Percentiles rank a stretch among this genome's conserved stretches.
Conservation (phyloP, 2,329 filamentous ascomycete species). For the Mycosphaerelloides madeirae region DNA sequence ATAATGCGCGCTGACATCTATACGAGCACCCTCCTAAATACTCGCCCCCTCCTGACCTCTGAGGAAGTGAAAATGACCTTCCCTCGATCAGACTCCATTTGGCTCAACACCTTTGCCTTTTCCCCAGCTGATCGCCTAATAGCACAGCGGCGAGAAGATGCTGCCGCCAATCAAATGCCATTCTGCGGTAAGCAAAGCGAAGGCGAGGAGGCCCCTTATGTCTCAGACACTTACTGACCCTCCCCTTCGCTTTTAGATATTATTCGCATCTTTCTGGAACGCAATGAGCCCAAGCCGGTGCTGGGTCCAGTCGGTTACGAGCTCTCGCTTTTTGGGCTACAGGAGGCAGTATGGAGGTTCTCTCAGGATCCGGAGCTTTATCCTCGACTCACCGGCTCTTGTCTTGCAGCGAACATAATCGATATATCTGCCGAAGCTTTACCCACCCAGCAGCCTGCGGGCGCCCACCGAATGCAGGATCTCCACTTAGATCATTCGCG, state of each 20-base stretch:
- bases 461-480: not conserved
- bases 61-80: slow-evolving; percentile 17
- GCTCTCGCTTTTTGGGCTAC: slow-evolving; percentile 15
- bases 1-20: slow-evolving; percentile 15
- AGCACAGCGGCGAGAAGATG: slow-evolving; percentile 8
- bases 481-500: slow-evolving; percentile 8
- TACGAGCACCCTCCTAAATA: slow-evolving; percentile 13
- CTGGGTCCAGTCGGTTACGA: slow-evolving; percentile 14
- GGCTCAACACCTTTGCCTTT: slow-evolving; percentile 7
- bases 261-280: slow-evolving; percentile 14
- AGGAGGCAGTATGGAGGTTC: slow-evolving; percentile 17
- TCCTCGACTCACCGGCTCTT: slow-evolving; percentile 11
- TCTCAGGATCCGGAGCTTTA: slow-evolving; percentile 18
- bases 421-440: not conserved
- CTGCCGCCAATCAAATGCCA: slow-evolving; percentile 10
- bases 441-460: not conserved
- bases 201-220: no score
- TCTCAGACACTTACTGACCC: no score
- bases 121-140: slow-evolving; percentile 2
- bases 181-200: no score
- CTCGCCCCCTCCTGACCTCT: slow-evolving; percentile 12
- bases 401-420: slow-evolving; percentile 4
- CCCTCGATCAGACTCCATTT: slow-evolving; percentile 8
- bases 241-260: slow-evolving; percentile 18
- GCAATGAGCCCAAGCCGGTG: slow-evolving; percentile 11